phyloP scores from a whole-genome alignment of 768 basidiomycete genomes.

The Rickenella mellea region DNA sequence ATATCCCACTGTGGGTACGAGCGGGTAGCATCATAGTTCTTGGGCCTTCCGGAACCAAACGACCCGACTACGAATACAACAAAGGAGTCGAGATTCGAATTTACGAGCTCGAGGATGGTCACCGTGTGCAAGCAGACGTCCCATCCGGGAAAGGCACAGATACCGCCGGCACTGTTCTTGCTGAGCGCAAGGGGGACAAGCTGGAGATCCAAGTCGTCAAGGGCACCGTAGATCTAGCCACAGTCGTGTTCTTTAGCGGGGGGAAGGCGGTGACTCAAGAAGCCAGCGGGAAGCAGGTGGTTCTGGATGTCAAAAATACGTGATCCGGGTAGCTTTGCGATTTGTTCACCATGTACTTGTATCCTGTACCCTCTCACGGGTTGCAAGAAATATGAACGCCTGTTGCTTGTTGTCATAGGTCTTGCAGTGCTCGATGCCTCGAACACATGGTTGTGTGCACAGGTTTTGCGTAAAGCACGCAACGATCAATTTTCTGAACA shows the following conservation, averaged over 20 bases:
- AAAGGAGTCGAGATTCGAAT: conserved; percentile 38
- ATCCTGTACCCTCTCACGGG: too few species aligned
- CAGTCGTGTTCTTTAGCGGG: conserved; percentile 1
- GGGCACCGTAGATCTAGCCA: conserved; percentile 2
- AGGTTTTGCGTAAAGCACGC: too few species aligned
- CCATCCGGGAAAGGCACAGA: conserved; percentile 31
- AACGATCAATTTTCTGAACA: too few species aligned
- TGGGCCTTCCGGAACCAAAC: conserved; percentile 39
- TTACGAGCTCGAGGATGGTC: conserved; percentile 42
- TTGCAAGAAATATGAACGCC: too few species aligned
- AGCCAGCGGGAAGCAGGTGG: background rate
- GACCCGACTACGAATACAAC: conserved; percentile 55
- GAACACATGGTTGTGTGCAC: too few species aligned
- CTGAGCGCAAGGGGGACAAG: conserved; percentile 21
- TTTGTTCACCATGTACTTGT: too few species aligned
- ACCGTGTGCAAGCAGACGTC: conserved; percentile 27
- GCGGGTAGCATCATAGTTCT: conserved; percentile 47
- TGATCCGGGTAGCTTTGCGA: too few species aligned
- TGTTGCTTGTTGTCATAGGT: too few species aligned
- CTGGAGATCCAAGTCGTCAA: conserved; percentile 18
- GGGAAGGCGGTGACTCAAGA: background rate
- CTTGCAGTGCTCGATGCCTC: too few species aligned
- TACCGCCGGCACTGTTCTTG: conserved; percentile 33
- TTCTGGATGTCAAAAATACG: background rate
- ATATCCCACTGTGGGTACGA: conserved; percentile 60